Evolutionary conservation across 202 grass and related monocot species (phyloP).

Genomic region (Setaria viridis): DNA sequence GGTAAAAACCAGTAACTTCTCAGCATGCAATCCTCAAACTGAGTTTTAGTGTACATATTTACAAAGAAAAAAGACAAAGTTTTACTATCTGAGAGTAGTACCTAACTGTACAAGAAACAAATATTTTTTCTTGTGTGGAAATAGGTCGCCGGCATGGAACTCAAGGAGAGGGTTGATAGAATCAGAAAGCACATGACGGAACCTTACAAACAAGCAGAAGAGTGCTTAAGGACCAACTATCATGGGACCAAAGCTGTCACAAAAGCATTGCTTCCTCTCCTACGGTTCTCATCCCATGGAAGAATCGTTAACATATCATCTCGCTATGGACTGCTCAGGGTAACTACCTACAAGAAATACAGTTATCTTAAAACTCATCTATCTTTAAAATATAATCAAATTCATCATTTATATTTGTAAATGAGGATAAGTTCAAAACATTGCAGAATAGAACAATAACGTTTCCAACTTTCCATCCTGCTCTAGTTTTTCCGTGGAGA

Average conservation of each 20-base stretch:
- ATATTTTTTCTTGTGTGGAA: neutral
- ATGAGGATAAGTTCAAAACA: neutral
- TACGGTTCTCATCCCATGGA: slow-evolving; percentile 40
- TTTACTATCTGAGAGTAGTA: neutral
- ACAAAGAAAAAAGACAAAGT: neutral
- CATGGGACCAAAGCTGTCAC: slow-evolving; percentile 43
- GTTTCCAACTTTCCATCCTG: neutral
- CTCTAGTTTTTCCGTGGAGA: slow-evolving; percentile 36
- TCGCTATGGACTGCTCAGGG: slow-evolving; percentile 29
- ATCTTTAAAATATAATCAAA: neutral
- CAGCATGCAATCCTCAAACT: neutral
- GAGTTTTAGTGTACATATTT: neutral
- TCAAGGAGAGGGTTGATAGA: neutral
- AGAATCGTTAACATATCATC: slow-evolving; percentile 60
- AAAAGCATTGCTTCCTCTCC: slow-evolving; percentile 50
- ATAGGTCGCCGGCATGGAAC: neutral
- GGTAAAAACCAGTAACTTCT: neutral
- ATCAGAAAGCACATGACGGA: slow-evolving; percentile 3
- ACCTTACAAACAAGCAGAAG: slow-evolving; percentile 43
- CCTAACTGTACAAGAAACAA: neutral
- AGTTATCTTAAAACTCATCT: neutral
- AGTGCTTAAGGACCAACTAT: slow-evolving; percentile 52
- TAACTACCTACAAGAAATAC: neutral
- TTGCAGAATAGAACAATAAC: neutral
- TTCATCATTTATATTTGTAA: neutral